Percentiles rank a stretch among this genome's conserved stretches.
Conservation (phyloP, 2,329 filamentous ascomycete species). For the Parastagonospora avenae region DNA sequence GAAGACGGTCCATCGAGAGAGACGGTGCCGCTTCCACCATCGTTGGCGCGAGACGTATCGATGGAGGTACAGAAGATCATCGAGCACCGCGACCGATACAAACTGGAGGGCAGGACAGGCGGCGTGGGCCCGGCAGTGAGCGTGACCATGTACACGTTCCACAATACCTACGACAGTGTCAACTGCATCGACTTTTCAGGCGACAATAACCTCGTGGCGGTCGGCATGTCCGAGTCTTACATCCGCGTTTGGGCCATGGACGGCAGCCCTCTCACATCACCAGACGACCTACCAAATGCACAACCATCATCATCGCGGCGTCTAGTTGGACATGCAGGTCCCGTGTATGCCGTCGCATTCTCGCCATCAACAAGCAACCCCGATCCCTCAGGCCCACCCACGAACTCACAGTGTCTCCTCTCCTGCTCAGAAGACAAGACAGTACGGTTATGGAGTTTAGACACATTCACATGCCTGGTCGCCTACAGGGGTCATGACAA, state of each 20-base stretch:
- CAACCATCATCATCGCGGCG: constrained; percentile 71
- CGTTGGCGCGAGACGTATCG: constrained; percentile 84
- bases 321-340: constrained; percentile 84
- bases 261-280: constrained; percentile 76
- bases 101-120: constrained; percentile 81
- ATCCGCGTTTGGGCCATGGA: constrained; percentile 94
- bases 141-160: constrained; percentile 97
- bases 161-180: constrained; percentile 90
- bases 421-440: constrained; percentile 88
- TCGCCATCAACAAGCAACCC: constrained; percentile 68
- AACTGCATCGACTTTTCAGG: constrained; percentile 96
- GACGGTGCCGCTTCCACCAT: constrained; percentile 84
- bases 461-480: constrained; percentile 89
- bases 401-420: constrained; percentile 75
- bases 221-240: constrained; percentile 91
- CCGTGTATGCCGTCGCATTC: constrained; percentile 89
- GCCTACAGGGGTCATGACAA: constrained; percentile 93
- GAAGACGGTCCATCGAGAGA: constrained; percentile 79
- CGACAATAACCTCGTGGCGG: constrained; percentile 84
- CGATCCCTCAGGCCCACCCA: constrained; percentile 56
- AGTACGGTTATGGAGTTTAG: constrained; percentile 89
- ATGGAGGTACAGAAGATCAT: constrained; percentile 94
- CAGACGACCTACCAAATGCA: constrained; percentile 59
- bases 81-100: constrained; percentile 90
- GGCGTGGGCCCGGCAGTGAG: constrained; percentile 83